Evolutionary conservation across 2,329 filamentous ascomycete species (phyloP).

Genomic region (Cryphonectria naterciae): DNA sequence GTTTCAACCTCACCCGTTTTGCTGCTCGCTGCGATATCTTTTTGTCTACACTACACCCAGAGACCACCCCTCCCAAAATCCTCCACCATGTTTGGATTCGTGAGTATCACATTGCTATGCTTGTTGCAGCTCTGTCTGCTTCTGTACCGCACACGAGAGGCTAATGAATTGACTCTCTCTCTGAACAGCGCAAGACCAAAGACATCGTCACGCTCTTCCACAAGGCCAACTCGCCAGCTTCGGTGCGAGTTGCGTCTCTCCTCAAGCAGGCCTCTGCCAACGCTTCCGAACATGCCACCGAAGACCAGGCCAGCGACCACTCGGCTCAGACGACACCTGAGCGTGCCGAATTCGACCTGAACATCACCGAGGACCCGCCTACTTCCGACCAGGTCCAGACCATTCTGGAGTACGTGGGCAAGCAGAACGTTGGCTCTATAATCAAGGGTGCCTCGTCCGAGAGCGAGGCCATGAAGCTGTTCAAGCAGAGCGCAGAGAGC

Average conservation of each 20-base stretch:
- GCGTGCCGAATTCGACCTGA: slow-evolving; percentile 79
- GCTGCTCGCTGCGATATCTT: not conserved
- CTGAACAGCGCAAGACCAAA: slow-evolving; percentile 70
- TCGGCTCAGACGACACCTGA: slow-evolving; percentile 57
- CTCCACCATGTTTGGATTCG: slow-evolving; percentile 52
- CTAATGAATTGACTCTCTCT: slow-evolving; percentile 19
- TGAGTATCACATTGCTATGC: slow-evolving; percentile 36
- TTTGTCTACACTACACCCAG: slow-evolving; percentile 6
- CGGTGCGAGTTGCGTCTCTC: slow-evolving; percentile 71
- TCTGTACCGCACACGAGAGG: not conserved
- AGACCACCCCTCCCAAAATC: slow-evolving; percentile 9
- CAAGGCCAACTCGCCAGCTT: slow-evolving; percentile 74
- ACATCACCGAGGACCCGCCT: slow-evolving; percentile 53
- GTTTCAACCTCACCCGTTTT: slow-evolving; percentile 26
- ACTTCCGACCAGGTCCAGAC: slow-evolving; percentile 55
- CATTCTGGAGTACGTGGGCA: slow-evolving; percentile 58
- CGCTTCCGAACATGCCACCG: slow-evolving; percentile 68
- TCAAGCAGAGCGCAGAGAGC: slow-evolving; percentile 68
- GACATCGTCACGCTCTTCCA: slow-evolving; percentile 98
- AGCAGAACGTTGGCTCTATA: slow-evolving; percentile 61
- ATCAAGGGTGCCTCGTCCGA: slow-evolving; percentile 75
- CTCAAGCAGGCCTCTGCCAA: slow-evolving; percentile 80
- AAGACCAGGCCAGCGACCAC: slow-evolving; percentile 75
- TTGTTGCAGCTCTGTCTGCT: slow-evolving; percentile 3
- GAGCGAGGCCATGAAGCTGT: slow-evolving; percentile 77